Evolutionary conservation across 2,329 filamentous ascomycete genomes (phyloP).

Genomic region (Apiospora marii): DNA sequence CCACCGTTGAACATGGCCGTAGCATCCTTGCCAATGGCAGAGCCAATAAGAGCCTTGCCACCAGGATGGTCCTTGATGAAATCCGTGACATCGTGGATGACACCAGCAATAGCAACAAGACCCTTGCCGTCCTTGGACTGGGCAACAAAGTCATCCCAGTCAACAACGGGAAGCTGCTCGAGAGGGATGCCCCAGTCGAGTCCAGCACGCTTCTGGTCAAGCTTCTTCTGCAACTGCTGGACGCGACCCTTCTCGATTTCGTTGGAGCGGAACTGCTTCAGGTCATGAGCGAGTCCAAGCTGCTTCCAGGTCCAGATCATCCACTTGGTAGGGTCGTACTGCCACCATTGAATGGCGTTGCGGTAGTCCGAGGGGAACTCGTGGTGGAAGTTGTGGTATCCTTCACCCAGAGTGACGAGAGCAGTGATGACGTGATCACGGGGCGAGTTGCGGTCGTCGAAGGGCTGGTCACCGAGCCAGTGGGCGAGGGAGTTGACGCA

Average conservation of each 20-base stretch:
- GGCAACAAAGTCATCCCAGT: conserved; percentile 71
- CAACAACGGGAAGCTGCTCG: conserved; percentile 50
- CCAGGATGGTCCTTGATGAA: conserved; percentile 75
- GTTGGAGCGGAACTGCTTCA: conserved; percentile 72
- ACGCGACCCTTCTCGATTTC: conserved; percentile 74
- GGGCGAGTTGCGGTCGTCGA: conserved; percentile 75
- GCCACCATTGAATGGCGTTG: conserved; percentile 74
- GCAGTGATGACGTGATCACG: conserved; percentile 74
- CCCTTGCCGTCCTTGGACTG: conserved; percentile 69
- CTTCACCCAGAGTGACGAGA: conserved; percentile 72
- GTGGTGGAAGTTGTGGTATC: conserved; percentile 79
- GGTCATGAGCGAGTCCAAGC: conserved; percentile 70
- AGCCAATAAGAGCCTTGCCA: conserved; percentile 71
- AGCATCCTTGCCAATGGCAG: conserved; percentile 70
- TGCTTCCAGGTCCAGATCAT: conserved; percentile 73
- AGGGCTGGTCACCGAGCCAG: conserved; percentile 69
- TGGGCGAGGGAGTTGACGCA: conserved; percentile 62
- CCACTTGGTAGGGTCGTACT: conserved; percentile 78
- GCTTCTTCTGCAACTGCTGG: conserved; percentile 73
- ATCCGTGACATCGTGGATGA: conserved; percentile 70
- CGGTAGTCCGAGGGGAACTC: conserved; percentile 77
- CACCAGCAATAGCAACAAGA: conserved; percentile 67
- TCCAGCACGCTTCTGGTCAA: conserved; percentile 68
- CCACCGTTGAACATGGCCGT: conserved; percentile 76
- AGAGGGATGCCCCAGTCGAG: conserved; percentile 73